Conservation (phyloP, 805 yeast species). For the Yarrowia bubula region DNA sequence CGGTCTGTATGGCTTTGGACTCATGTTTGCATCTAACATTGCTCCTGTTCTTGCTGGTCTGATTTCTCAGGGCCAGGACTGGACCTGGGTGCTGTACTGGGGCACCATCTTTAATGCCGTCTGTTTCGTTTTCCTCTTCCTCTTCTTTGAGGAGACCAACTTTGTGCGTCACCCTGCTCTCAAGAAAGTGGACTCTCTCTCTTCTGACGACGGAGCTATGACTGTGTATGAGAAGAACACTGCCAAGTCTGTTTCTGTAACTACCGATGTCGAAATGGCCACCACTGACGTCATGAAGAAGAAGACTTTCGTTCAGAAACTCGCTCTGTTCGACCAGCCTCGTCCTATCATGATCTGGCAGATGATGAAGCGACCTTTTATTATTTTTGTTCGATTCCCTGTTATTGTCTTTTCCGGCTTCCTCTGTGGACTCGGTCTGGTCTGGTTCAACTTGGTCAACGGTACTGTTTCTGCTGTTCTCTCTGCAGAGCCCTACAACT, state of each 20-base stretch:
- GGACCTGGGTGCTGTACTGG: slow-evolving; percentile 29
- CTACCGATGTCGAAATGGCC: neutral
- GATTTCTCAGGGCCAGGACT: slow-evolving; percentile 23
- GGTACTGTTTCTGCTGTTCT: slow-evolving; percentile 24
- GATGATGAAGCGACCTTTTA: slow-evolving; percentile 9
- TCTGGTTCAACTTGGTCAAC: slow-evolving; percentile 25
- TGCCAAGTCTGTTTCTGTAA: neutral
- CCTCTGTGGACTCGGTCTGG: slow-evolving; percentile 13
- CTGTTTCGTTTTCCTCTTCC: slow-evolving; percentile 2
- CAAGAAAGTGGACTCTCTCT: neutral
- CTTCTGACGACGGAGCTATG: neutral
- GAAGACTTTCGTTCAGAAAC: slow-evolving; percentile 24
- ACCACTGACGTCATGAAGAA: neutral
- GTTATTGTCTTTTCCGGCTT: slow-evolving; percentile 22
- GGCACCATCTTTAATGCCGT: slow-evolving; percentile 26
- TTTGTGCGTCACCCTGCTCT: slow-evolving; percentile 19
- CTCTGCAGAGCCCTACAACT: slow-evolving; percentile 26
- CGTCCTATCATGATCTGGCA: slow-evolving; percentile 15
- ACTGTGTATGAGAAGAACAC: slow-evolving; percentile 9
- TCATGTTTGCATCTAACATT: slow-evolving; percentile 35
- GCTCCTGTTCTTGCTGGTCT: slow-evolving; percentile 18
- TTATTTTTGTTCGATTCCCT: slow-evolving; percentile 12
- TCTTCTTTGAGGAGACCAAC: slow-evolving; percentile 28
- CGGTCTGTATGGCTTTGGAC: slow-evolving; percentile 70
- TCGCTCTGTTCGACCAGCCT: slow-evolving; percentile 18